These are phyloP conservation scores for Candida tibetensis DNA, from an alignment of 805 yeast species.

Conservation along the genomic window DNA sequence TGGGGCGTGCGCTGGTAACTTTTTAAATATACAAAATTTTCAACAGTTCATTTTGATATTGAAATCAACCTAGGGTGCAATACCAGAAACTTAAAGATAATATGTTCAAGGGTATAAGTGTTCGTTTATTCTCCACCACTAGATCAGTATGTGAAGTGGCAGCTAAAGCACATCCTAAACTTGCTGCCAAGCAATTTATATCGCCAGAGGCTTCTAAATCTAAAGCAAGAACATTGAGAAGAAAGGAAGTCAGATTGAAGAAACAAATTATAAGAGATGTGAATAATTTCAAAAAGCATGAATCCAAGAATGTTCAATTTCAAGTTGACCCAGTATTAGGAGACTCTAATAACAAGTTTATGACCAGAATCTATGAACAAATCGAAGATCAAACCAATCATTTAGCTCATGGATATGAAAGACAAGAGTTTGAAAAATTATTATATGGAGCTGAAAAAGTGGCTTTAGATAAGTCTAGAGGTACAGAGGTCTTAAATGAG, in stretches of 20 bases:
- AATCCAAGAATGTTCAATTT: slow-evolving; percentile 29
- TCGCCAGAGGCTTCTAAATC: slow-evolving; percentile 31
- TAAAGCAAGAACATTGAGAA: slow-evolving; percentile 32
- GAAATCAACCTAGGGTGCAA: no score
- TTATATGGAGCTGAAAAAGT: slow-evolving; percentile 75
- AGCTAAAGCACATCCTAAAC: slow-evolving; percentile 18
- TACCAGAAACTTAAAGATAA: neutral
- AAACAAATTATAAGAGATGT: slow-evolving; percentile 40
- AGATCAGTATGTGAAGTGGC: slow-evolving; percentile 11
- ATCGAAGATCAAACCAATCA: slow-evolving; percentile 58
- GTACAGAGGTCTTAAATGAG: slow-evolving; percentile 30
- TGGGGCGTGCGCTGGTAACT: slow-evolving; percentile 9
- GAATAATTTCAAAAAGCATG: slow-evolving; percentile 40
- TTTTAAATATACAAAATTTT: slow-evolving; percentile 5
- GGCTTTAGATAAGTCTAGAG: slow-evolving; percentile 36
- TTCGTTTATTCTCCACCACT: slow-evolving; percentile 18
- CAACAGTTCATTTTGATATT: neutral
- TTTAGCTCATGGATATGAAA: slow-evolving; percentile 56
- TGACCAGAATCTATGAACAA: slow-evolving; percentile 64
- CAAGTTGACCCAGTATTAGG: slow-evolving; percentile 85
- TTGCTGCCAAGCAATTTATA: slow-evolving; percentile 39
- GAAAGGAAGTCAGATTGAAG: slow-evolving; percentile 40
- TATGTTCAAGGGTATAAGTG: slow-evolving; percentile 5
- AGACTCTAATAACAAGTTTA: slow-evolving; percentile 58
- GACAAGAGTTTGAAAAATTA: slow-evolving; percentile 69